These are phyloP conservation scores for Asterophora parasitica DNA, from an alignment of 768 basidiomycete genomes.

Conservation along the genomic window DNA sequence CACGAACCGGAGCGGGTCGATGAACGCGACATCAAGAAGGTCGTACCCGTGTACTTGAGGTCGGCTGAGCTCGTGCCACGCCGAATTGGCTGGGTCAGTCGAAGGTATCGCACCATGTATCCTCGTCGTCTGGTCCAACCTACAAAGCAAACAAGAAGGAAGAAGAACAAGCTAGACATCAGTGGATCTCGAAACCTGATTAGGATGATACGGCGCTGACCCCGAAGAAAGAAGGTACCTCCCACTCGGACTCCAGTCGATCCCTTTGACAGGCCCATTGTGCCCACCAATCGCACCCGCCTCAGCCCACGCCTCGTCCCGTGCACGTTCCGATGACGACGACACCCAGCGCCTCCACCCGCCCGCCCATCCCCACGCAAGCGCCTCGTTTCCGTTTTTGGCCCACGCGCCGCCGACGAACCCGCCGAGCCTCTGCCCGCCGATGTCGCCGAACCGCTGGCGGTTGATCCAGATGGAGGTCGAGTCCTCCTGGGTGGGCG, in stretches of 20 bases:
- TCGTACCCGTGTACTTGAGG: constrained; percentile 99
- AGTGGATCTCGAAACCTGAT: neutral
- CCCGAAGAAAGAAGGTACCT: constrained; percentile 83
- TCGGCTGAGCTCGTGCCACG: constrained; percentile 85
- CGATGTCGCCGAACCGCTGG: constrained; percentile 91
- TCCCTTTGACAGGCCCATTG: constrained; percentile 67
- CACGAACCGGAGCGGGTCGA: constrained; percentile 72
- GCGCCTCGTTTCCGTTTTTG: constrained; percentile 49
- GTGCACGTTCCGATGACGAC: constrained; percentile 14
- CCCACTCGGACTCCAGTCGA: constrained; percentile 85
- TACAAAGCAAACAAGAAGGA: too few species aligned
- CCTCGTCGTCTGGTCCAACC: constrained; percentile 88
- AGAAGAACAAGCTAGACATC: too few species aligned
- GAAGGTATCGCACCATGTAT: constrained; percentile 63
- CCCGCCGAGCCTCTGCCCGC: constrained; percentile 85
- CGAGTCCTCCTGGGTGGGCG: constrained; percentile 29
- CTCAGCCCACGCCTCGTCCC: constrained; percentile 64
- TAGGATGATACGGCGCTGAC: constrained; percentile 36
- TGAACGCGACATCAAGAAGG: constrained; percentile 72
- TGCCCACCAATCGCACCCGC: constrained; percentile 83
- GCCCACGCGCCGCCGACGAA: constrained; percentile 92
- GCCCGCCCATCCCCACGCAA: constrained; percentile 94
- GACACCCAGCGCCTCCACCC: constrained; percentile 86
- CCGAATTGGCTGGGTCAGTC: constrained; percentile 4
- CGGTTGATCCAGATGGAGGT: constrained; percentile 85